These are phyloP conservation scores for Apostasia shenzhenica DNA, from an alignment of 106 monocot genomes.

Conservation along the genomic window DNA sequence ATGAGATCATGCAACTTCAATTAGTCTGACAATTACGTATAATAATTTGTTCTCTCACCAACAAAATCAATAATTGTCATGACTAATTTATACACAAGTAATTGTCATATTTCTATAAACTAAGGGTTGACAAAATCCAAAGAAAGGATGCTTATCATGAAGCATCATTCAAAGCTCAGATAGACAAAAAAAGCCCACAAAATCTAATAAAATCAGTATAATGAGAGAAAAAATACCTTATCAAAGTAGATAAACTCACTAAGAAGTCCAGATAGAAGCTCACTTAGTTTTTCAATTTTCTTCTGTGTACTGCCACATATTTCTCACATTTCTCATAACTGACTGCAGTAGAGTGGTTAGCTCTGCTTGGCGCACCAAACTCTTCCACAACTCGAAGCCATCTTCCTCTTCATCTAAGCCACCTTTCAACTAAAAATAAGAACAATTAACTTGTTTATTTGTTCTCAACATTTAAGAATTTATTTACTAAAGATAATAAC, in stretches of 20 bases:
- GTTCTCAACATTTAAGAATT: too few species aligned
- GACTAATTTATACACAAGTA: too few species aligned
- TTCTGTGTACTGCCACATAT: slow-evolving; percentile 84
- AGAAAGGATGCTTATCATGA: neutral
- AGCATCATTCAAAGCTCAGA: neutral
- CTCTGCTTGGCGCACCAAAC: slow-evolving; percentile 82
- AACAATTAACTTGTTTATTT: neutral
- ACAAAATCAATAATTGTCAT: too few species aligned
- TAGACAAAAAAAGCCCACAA: too few species aligned
- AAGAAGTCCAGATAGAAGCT: slow-evolving; percentile 78
- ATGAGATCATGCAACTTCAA: too few species aligned
- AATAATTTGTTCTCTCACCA: too few species aligned
- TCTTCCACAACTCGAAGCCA: slow-evolving; percentile 80
- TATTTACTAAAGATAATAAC: too few species aligned
- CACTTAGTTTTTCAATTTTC: slow-evolving; percentile 92
- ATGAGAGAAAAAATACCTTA: slow-evolving; percentile 42
- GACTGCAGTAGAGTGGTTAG: slow-evolving; percentile 79
- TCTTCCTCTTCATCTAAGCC: slow-evolving; percentile 57
- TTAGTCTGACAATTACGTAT: too few species aligned
- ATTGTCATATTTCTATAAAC: too few species aligned
- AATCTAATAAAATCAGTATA: too few species aligned
- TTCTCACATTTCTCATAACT: slow-evolving; percentile 87
- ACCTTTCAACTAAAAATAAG: slow-evolving; percentile 32
- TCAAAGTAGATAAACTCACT: slow-evolving; percentile 97
- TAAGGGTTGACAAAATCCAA: slow-evolving; percentile 38